Percentiles rank a stretch among this genome's conserved stretches.
phyloP scores from a whole-genome alignment of 129 eudicot genomes.

The Saussurea involucrata region DNA sequence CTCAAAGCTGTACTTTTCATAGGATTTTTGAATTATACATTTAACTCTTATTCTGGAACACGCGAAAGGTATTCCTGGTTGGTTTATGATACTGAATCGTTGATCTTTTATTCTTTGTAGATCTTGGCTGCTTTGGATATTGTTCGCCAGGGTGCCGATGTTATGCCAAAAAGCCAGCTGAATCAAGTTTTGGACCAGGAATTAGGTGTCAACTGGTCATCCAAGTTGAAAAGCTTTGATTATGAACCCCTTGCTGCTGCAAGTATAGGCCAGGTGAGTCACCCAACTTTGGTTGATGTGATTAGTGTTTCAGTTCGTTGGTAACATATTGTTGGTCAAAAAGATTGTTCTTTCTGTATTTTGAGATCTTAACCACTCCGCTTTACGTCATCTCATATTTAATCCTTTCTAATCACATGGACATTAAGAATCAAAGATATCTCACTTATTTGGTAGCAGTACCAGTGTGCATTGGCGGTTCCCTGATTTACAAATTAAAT shows the following conservation, averaged over 20 bases:
- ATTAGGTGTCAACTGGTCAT: constrained; percentile 81
- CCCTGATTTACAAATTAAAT: not conserved
- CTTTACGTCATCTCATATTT: not conserved
- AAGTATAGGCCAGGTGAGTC: constrained; percentile 95
- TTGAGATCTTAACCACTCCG: not conserved
- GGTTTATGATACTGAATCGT: not conserved
- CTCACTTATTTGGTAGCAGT: not conserved
- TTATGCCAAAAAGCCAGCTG: constrained; percentile 93
- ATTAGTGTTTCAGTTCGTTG: not conserved
- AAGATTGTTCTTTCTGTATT: not conserved
- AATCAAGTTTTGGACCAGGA: constrained; percentile 90
- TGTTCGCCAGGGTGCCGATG: constrained; percentile 99
- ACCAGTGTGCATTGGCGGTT: not conserved
- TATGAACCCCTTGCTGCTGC: constrained; percentile 99
- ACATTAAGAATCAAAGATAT: not conserved
- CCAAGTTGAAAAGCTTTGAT: constrained; percentile 79
- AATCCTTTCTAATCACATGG: not conserved
- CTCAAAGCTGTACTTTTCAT: not conserved
- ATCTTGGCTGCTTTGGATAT: constrained; percentile 95
- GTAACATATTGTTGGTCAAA: not conserved
- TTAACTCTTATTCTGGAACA: not conserved
- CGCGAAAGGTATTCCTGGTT: not conserved
- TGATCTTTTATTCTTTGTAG: constrained; percentile 38
- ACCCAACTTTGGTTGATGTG: not conserved
- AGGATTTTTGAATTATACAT: not conserved